Evolutionary conservation across 305 asterid genomes (phyloP).

Genomic region (Solanum hybrid): DNA sequence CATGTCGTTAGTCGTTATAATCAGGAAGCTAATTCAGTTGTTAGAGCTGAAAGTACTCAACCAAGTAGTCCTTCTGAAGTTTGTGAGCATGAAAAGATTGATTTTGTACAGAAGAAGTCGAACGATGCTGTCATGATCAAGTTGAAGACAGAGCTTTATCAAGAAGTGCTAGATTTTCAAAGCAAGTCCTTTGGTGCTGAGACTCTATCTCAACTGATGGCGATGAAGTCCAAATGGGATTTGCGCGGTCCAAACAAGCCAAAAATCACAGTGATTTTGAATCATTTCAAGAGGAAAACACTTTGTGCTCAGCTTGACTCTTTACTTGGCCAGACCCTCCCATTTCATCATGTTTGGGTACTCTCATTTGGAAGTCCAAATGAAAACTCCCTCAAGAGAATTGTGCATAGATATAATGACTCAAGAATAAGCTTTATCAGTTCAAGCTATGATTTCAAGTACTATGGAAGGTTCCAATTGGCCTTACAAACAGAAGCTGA

Average conservation of each 20-base stretch:
- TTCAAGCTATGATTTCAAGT: constrained; percentile 77
- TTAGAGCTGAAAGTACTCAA: too few relatives aligned
- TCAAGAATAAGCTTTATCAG: constrained; percentile 64
- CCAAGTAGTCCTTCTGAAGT: too few relatives aligned
- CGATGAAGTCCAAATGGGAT: constrained; percentile 73
- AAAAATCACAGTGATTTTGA: constrained; percentile 56
- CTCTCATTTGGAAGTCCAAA: constrained; percentile 87
- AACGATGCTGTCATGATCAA: constrained; percentile 62
- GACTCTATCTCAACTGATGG: constrained; percentile 46
- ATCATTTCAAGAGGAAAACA: constrained; percentile 84
- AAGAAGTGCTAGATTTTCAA: constrained; percentile 51
- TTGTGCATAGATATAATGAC: constrained; percentile 55
- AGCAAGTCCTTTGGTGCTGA: constrained; percentile 42
- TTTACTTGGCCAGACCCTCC: constrained; percentile 60
- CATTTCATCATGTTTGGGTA: constrained; percentile 82
- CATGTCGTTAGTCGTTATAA: constrained; percentile 38
- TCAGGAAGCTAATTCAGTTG: too few relatives aligned
- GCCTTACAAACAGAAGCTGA: constrained; percentile 83
- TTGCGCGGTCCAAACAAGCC: constrained; percentile 28
- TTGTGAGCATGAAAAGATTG: constrained; percentile 67
- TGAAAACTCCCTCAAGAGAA: constrained; percentile 38
- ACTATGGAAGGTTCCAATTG: constrained; percentile 92
- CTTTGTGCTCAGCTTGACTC: constrained; percentile 79
- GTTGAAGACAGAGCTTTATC: constrained; percentile 57
- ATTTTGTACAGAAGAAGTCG: constrained; percentile 71